Percentiles rank a stretch among this genome's conserved stretches.
These are phyloP conservation scores for Microdochium trichocladiopsis DNA, from an alignment of 2,329 filamentous ascomycete species.

Conservation along the genomic window DNA sequence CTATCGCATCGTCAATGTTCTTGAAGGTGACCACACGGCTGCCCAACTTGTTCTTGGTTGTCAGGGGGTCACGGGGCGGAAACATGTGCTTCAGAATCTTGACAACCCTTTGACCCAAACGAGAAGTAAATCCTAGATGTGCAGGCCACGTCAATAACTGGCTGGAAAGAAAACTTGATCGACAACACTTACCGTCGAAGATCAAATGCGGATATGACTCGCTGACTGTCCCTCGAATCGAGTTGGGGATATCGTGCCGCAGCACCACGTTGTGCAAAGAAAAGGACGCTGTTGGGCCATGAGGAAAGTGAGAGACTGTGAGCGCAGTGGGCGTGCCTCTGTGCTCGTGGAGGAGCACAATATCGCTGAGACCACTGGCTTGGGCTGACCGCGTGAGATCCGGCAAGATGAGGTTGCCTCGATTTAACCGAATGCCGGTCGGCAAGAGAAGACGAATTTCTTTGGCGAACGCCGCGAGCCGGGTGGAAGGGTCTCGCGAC, in stretches of 20 bases:
- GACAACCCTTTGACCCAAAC: constrained; percentile 73
- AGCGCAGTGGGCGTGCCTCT: constrained; percentile 86
- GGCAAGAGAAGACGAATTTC: constrained; percentile 77
- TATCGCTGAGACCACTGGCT: constrained; percentile 72
- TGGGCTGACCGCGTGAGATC: constrained; percentile 80
- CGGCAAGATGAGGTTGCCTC: constrained; percentile 81
- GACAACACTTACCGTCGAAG: constrained; percentile 57
- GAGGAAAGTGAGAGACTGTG: constrained; percentile 70
- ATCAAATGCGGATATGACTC: constrained; percentile 93
- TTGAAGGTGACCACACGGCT: constrained; percentile 89
- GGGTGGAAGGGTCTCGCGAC: constrained; percentile 76
- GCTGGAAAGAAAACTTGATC: constrained; percentile 2
- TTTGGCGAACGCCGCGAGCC: constrained; percentile 86
- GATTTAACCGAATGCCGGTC: constrained; percentile 80
- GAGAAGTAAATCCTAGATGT: constrained; percentile 60
- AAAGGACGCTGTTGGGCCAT: constrained; percentile 78
- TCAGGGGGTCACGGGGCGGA: constrained; percentile 74
- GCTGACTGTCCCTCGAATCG: constrained; percentile 77
- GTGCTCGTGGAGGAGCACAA: constrained; percentile 86
- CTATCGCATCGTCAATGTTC: constrained; percentile 88
- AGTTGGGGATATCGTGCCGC: constrained; percentile 86
- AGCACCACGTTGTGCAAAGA: constrained; percentile 89
- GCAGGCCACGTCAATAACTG: background rate
- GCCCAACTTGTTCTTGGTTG: constrained; percentile 67
- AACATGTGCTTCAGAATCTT: constrained; percentile 93